phyloP scores from a whole-genome alignment of 2,329 filamentous ascomycete genomes.

The Arachnomyces sp. region DNA sequence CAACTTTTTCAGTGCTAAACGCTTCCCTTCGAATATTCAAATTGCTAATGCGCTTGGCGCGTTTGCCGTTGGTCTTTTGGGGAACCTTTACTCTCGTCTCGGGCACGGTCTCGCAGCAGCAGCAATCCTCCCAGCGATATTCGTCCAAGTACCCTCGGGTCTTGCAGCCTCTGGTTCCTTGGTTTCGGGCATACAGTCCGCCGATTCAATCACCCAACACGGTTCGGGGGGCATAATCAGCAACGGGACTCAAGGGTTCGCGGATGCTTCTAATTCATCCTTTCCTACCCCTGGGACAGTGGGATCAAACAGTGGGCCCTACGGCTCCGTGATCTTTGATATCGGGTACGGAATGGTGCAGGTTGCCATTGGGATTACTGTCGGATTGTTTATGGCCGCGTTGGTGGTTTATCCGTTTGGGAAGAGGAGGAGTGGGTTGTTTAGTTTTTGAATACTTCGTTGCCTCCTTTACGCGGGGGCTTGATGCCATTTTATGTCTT shows the following conservation, averaged over 20 bases:
- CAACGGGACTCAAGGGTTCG: conserved; percentile 19
- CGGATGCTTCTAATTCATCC: conserved; percentile 10
- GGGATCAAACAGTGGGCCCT: conserved; percentile 11
- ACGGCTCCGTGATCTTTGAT: conserved; percentile 30
- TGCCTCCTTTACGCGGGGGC: not conserved
- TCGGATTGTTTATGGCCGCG: conserved; percentile 39
- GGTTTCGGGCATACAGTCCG: conserved; percentile 48
- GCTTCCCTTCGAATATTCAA: conserved; percentile 62
- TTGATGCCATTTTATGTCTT: not conserved
- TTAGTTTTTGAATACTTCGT: conserved; percentile 31
- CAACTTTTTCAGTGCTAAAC: conserved; percentile 61
- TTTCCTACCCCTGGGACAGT: not conserved
- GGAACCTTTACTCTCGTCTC: conserved; percentile 66
- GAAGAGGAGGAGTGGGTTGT: conserved; percentile 38
- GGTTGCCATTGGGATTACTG: conserved; percentile 40
- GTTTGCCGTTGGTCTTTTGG: conserved; percentile 65
- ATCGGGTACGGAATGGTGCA: conserved; percentile 41
- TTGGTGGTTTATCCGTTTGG: conserved; percentile 40
- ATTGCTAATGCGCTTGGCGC: conserved; percentile 72
- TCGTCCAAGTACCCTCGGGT: conserved; percentile 56
- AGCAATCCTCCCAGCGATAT: conserved; percentile 79
- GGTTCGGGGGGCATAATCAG: conserved; percentile 33
- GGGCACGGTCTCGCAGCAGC: conserved; percentile 73
- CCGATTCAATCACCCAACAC: conserved; percentile 44
- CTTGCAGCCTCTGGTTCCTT: conserved; percentile 51